Evolutionary conservation across 805 yeast species (phyloP).

Genomic region (Spathaspora gorwiae): DNA sequence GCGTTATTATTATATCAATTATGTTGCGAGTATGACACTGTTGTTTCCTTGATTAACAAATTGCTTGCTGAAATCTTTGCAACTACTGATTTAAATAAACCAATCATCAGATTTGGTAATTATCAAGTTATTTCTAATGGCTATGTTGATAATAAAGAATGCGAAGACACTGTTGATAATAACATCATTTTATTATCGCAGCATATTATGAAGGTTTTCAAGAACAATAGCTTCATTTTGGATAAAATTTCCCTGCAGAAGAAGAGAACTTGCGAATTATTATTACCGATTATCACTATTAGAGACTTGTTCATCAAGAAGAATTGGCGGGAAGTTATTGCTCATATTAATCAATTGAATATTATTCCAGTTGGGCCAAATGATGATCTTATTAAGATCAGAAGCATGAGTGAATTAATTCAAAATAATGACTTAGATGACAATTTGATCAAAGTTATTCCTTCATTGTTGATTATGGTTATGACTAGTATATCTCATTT

Average conservation of each 20-base stretch:
- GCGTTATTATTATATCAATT: conserved; percentile 82
- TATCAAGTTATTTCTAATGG: conserved; percentile 12
- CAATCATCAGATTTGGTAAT: conserved; percentile 44
- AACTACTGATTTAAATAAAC: conserved; percentile 62
- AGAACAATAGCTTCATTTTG: conserved; percentile 56
- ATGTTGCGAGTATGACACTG: conserved; percentile 82
- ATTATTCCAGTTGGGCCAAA: conserved; percentile 55
- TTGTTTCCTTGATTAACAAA: conserved; percentile 66
- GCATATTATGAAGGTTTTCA: conserved; percentile 41
- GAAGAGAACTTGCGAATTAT: conserved; percentile 59
- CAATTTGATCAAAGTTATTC: conserved; percentile 70
- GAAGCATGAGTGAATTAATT: conserved; percentile 57
- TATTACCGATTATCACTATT: conserved; percentile 65
- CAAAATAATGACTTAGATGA: conserved; percentile 64
- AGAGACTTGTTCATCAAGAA: conserved; percentile 53
- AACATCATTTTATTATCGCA: conserved; percentile 45
- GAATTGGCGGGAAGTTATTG: conserved; percentile 57
- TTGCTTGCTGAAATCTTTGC: conserved; percentile 74
- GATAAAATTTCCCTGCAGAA: conserved; percentile 49
- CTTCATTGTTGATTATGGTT: conserved; percentile 71
- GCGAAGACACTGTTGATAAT: conserved; percentile 39
- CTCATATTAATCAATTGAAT: conserved; percentile 52
- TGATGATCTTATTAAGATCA: conserved; percentile 51
- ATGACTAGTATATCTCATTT: conserved; percentile 72
- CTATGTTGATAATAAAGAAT: conserved; percentile 33